A percentile compares a stretch with the other conserved stretches of the same genome.
Evolutionary conservation across 306 rosid species (phyloP).

Genomic region (Acacia melanoxylon): DNA sequence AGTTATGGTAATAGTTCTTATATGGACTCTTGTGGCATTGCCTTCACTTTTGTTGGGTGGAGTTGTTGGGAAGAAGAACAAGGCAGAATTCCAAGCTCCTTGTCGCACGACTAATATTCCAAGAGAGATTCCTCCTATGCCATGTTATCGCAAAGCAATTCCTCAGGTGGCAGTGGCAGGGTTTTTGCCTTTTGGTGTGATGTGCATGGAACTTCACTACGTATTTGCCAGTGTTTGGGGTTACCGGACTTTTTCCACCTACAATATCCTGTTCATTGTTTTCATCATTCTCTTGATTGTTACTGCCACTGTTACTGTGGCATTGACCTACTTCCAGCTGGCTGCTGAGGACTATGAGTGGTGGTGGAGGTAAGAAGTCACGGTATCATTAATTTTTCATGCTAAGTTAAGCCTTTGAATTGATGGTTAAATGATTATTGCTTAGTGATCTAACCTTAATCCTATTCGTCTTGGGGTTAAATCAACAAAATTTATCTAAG

Average conservation of each 20-base stretch:
- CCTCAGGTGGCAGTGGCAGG: constrained; percentile 67
- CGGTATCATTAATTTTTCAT: constrained; percentile 5
- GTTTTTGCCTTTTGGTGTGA: constrained; percentile 57
- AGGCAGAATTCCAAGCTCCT: constrained; percentile 57
- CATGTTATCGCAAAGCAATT: constrained; percentile 47
- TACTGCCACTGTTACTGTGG: constrained; percentile 56
- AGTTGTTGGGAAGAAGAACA: constrained; percentile 62
- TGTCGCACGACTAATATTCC: constrained; percentile 55
- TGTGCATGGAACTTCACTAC: constrained; percentile 52
- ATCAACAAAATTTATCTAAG: no score
- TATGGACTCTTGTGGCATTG: constrained; percentile 59
- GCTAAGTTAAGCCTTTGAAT: neutral
- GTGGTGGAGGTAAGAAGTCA: constrained; percentile 58
- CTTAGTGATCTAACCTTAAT: no score
- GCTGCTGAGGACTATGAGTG: constrained; percentile 61
- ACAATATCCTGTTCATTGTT: constrained; percentile 53
- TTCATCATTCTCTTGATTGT: constrained; percentile 59
- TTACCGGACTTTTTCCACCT: constrained; percentile 51
- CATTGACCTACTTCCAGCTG: constrained; percentile 65
- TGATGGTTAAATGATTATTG: constrained; percentile 41
- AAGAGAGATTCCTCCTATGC: constrained; percentile 58
- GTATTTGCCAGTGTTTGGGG: constrained; percentile 65
- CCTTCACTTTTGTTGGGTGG: constrained; percentile 59
- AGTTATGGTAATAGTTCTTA: constrained; percentile 55
- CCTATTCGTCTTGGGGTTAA: no score